Conservation (phyloP, 345 rosid species). For the Durio zibethinus region DNA sequence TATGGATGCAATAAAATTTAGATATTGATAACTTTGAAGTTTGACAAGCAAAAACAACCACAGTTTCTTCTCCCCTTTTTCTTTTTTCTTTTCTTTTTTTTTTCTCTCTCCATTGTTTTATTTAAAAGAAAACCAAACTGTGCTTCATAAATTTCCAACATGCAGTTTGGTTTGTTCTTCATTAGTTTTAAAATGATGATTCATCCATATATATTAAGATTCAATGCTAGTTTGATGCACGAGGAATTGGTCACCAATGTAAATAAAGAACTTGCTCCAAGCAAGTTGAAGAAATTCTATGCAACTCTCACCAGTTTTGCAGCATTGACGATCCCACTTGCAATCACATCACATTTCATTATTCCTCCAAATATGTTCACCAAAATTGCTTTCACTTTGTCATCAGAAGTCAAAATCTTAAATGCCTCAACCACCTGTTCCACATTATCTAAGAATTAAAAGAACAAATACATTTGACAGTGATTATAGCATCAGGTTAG, state of each 20-base stretch:
- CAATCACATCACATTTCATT: constrained; percentile 98
- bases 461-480: background rate
- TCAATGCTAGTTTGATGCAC: background rate
- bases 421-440: constrained; percentile 96
- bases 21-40: background rate
- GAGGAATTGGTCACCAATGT: background rate
- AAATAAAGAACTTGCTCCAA: background rate
- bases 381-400: constrained; percentile 95
- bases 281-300: background rate
- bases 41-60: background rate
- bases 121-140: background rate
- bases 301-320: constrained; percentile 72
- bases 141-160: background rate
- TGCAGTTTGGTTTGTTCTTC: background rate
- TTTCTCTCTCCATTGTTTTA: background rate
- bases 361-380: constrained; percentile 99
- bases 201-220: background rate
- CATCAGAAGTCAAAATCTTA: constrained; percentile 95
- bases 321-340: constrained; percentile 98
- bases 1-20: background rate
- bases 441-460: constrained; percentile 13
- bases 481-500: background rate
- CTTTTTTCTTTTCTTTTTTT: background rate
- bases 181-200: background rate
- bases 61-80: background rate